Percentiles rank a stretch among this genome's conserved stretches.
These are phyloP conservation scores for Tulasnella sp. DNA, from an alignment of 768 basidiomycete genomes.

Conservation along the genomic window DNA sequence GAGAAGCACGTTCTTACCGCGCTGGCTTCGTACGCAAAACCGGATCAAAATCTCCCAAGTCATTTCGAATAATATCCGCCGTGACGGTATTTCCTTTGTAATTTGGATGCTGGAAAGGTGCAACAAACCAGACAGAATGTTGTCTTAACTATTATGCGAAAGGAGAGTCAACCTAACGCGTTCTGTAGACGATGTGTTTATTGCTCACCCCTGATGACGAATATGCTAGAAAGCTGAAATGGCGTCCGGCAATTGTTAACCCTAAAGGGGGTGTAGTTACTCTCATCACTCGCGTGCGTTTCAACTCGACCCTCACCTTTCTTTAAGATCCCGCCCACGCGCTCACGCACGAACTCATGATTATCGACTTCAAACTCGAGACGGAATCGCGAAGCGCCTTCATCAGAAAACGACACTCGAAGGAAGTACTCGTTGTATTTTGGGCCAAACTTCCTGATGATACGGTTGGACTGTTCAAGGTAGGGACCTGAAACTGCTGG, in stretches of 20 bases:
- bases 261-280: not conserved
- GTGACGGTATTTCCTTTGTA: conserved; percentile 37
- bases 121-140: conserved; percentile 17
- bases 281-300: not conserved
- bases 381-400: conserved; percentile 5
- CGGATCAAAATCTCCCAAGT: conserved; percentile 51
- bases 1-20: conserved; percentile 28
- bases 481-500: conserved; percentile 1
- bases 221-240: conserved; percentile 16
- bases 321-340: not conserved
- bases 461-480: conserved; percentile 12
- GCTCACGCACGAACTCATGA: not conserved
- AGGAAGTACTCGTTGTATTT: conserved; percentile 11
- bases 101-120: conserved; percentile 20
- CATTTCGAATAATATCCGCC: conserved; percentile 45
- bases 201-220: conserved; percentile 10
- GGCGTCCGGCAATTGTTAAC: conserved; percentile 10
- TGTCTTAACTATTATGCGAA: conserved; percentile 26
- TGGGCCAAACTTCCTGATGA: not conserved
- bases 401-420: conserved; percentile 15
- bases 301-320: not conserved
- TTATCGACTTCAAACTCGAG: conserved; percentile 11
- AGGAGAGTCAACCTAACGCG: conserved; percentile 48
- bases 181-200: not conserved
- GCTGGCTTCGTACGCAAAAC: conserved; percentile 51